These are phyloP conservation scores for Trametes villosa DNA, from an alignment of 768 basidiomycete genomes.

Conservation along the genomic window DNA sequence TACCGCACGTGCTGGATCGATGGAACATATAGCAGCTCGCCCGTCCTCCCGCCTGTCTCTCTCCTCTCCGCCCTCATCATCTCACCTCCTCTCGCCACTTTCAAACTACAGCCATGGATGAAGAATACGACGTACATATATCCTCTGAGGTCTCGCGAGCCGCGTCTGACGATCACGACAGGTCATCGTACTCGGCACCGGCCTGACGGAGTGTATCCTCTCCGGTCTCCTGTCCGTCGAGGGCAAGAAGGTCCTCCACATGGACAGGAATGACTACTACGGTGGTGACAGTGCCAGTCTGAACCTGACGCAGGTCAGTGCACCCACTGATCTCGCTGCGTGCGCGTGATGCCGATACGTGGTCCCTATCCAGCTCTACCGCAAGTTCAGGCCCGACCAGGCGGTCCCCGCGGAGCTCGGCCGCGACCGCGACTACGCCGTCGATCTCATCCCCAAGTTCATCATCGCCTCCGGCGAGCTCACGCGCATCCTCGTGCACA, in stretches of 20 bases:
- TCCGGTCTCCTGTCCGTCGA: slow-evolving; percentile 98
- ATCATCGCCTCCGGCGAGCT: slow-evolving; percentile 98
- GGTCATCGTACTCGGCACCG: slow-evolving; percentile 95
- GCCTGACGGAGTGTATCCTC: slow-evolving; percentile 97
- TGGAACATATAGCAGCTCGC: slow-evolving; percentile 21
- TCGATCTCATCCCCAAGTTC: slow-evolving; percentile 98
- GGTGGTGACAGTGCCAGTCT: slow-evolving; percentile 96
- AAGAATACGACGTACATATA: slow-evolving; percentile 87
- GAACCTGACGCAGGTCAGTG: slow-evolving; percentile 91
- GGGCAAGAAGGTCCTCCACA: slow-evolving; percentile 99
- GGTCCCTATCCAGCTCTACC: slow-evolving; percentile 72
- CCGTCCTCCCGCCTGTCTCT: background rate
- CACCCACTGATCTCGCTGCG: background rate
- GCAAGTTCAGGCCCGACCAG: slow-evolving; percentile 87
- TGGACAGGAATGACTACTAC: slow-evolving; percentile 99
- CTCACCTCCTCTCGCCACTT: slow-evolving; percentile 17
- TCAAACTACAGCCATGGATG: slow-evolving; percentile 77
- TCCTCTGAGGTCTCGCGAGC: background rate
- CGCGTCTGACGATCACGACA: slow-evolving; percentile 32
- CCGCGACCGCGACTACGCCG: slow-evolving; percentile 96
- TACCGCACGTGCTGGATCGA: slow-evolving; percentile 31
- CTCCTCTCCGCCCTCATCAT: slow-evolving; percentile 14
- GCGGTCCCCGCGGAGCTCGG: slow-evolving; percentile 83
- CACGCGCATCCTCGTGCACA: slow-evolving; percentile 97
- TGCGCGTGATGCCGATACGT: background rate